phyloP scores from a whole-genome alignment of 2,329 filamentous ascomycete genomes.

The Clonostachys rosea region DNA sequence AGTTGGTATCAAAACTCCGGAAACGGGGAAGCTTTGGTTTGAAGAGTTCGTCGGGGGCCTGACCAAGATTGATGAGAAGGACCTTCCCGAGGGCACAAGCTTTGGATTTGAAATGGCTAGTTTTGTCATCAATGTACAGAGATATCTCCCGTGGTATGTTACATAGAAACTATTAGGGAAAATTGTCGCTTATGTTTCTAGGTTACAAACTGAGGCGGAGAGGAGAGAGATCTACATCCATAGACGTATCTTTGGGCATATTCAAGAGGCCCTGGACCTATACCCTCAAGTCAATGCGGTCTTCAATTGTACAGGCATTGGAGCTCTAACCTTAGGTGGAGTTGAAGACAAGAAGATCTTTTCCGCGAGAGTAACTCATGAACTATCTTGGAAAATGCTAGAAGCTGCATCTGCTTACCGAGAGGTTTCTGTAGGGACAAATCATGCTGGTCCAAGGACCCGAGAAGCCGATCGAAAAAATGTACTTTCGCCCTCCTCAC shows the following conservation, averaged over 20 bases:
- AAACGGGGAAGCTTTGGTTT: conserved; percentile 32
- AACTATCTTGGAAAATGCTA: background rate
- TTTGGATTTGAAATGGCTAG: conserved; percentile 27
- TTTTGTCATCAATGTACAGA: conserved; percentile 58
- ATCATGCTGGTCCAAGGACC: conserved; percentile 28
- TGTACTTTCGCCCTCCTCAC: conserved; percentile 34
- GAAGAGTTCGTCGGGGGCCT: conserved; percentile 30
- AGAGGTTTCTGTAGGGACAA: conserved; percentile 12
- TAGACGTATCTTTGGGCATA: conserved; percentile 56
- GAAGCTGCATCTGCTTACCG: background rate
- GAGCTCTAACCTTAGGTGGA: conserved; percentile 66
- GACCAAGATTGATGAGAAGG: conserved; percentile 12
- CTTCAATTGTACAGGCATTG: conserved; percentile 75
- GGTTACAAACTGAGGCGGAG: conserved; percentile 65
- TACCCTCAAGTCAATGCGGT: conserved; percentile 52
- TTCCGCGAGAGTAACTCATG: conserved; percentile 54
- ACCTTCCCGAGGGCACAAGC: conserved; percentile 23
- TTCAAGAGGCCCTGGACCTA: conserved; percentile 52
- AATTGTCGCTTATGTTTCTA: background rate
- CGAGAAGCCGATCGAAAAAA: conserved; percentile 24
- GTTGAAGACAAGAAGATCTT: conserved; percentile 66
- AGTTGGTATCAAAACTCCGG: conserved; percentile 38
- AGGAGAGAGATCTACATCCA: conserved; percentile 60
- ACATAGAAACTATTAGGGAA: background rate
- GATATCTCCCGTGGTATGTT: conserved; percentile 68